phyloP scores from a whole-genome alignment of 345 rosid genomes.

The Anastatica hierochuntica region DNA sequence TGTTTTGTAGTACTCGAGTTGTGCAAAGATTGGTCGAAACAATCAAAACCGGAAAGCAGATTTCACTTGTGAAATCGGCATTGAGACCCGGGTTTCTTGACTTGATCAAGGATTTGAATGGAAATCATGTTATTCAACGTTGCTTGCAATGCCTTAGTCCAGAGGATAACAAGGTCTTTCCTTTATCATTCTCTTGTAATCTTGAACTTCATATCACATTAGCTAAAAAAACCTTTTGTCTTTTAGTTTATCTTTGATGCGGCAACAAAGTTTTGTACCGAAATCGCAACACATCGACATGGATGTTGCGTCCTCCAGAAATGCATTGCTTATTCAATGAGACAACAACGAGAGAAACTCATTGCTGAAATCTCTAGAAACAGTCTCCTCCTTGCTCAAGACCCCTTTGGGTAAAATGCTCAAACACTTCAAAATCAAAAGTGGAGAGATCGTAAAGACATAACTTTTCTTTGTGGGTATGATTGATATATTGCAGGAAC shows the following conservation, averaged over 20 bases:
- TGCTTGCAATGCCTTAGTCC: slow-evolving; percentile 60
- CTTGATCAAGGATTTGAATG: slow-evolving; percentile 58
- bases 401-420: slow-evolving; percentile 38
- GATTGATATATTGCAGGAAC: slow-evolving; percentile 20
- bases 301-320: slow-evolving; percentile 60
- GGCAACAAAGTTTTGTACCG: slow-evolving; percentile 41
- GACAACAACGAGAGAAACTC: slow-evolving; percentile 32
- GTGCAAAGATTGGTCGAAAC: slow-evolving; percentile 64
- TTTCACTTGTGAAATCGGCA: slow-evolving; percentile 37
- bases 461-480: background rate
- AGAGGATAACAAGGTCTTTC: slow-evolving; percentile 48
- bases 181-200: background rate
- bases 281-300: slow-evolving; percentile 49
- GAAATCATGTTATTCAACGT: slow-evolving; percentile 71
- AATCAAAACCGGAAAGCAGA: slow-evolving; percentile 47
- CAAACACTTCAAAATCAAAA: too few relatives aligned
- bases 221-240: too few relatives aligned
- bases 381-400: slow-evolving; percentile 45
- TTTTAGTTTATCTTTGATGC: slow-evolving; percentile 49
- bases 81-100: slow-evolving; percentile 53
- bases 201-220: background rate
- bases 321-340: slow-evolving; percentile 43
- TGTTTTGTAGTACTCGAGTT: slow-evolving; percentile 50
- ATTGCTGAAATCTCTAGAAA: slow-evolving; percentile 36
- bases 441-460: too few relatives aligned